Evolutionary conservation across 2,329 filamentous ascomycete species (phyloP).

Genomic region (Penicillium sp.): DNA sequence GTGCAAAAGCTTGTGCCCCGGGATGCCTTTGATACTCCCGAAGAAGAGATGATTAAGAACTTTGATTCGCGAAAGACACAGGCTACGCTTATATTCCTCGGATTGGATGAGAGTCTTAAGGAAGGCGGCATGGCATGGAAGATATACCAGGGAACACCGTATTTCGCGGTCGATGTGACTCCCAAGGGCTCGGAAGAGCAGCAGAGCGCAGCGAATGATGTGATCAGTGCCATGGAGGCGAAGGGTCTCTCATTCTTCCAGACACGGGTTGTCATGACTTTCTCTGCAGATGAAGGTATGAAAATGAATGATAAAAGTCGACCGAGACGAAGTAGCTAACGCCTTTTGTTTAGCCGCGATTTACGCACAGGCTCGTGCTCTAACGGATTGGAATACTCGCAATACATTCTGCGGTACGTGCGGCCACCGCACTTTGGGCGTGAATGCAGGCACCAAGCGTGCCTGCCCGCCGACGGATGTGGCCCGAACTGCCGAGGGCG

Average conservation of each 20-base stretch:
- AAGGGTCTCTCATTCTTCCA: conserved; percentile 63
- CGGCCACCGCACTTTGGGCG: conserved; percentile 68
- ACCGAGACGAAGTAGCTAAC: background rate
- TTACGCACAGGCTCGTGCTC: conserved; percentile 80
- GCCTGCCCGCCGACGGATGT: conserved; percentile 44
- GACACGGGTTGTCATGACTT: conserved; percentile 60
- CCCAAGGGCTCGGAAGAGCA: conserved; percentile 62
- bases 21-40: conserved; percentile 66
- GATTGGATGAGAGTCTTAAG: conserved; percentile 64
- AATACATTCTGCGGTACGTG: conserved; percentile 91
- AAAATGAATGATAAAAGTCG: background rate
- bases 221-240: conserved; percentile 59
- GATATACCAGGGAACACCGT: conserved; percentile 72
- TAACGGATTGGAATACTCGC: conserved; percentile 90
- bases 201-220: conserved; percentile 51
- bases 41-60: conserved; percentile 66
- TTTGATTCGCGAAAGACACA: conserved; percentile 68
- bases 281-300: conserved; percentile 60
- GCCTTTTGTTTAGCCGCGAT: conserved; percentile 63
- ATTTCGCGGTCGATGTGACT: conserved; percentile 86
- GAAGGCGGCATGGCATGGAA: conserved; percentile 45
- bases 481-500: conserved; percentile 30
- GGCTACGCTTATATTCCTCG: conserved; percentile 78
- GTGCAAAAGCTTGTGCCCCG: conserved; percentile 66
- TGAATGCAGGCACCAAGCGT: conserved; percentile 46